Conservation (phyloP, 1,284 basidiomycete genomes). For the Papiliotrema flavescens region DNA sequence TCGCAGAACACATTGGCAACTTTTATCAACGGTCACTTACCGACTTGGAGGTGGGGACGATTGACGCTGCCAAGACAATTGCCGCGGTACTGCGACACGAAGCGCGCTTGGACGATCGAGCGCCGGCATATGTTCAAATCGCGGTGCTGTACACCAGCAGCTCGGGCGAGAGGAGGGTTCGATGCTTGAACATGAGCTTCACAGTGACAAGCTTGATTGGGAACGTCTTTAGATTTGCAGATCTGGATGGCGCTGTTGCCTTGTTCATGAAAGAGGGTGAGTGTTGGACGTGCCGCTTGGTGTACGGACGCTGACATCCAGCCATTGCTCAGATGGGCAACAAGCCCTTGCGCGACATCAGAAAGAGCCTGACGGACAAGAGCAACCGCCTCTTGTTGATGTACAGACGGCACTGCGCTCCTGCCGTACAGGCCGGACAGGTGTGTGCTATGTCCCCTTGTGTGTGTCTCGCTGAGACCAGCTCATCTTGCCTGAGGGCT, state of each 20-base stretch:
- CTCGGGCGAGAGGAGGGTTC: conserved; percentile 75
- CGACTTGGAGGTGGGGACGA: conserved; percentile 73
- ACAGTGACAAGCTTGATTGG: conserved; percentile 78
- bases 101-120: conserved; percentile 64
- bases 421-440: conserved; percentile 75
- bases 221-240: conserved; percentile 88
- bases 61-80: conserved; percentile 79
- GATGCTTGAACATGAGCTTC: conserved; percentile 79
- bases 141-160: conserved; percentile 84
- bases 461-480: conserved; percentile 38
- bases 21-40: conserved; percentile 72
- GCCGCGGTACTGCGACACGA: conserved; percentile 64
- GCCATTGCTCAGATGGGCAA: conserved; percentile 65
- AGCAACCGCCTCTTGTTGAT: conserved; percentile 80
- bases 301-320: conserved; percentile 34
- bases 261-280: conserved; percentile 75
- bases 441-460: conserved; percentile 50
- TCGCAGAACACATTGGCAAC: conserved; percentile 72
- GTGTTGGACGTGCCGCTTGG: conserved; percentile 15
- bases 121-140: conserved; percentile 81
- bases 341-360: conserved; percentile 68
- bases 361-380: conserved; percentile 78
- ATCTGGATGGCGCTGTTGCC: conserved; percentile 79
- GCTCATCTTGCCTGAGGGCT: conserved; percentile 92
- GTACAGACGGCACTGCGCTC: conserved; percentile 87